Evolutionary conservation across 2,329 filamentous ascomycete genomes (phyloP).

Genomic region (Exserohilum turcica): DNA sequence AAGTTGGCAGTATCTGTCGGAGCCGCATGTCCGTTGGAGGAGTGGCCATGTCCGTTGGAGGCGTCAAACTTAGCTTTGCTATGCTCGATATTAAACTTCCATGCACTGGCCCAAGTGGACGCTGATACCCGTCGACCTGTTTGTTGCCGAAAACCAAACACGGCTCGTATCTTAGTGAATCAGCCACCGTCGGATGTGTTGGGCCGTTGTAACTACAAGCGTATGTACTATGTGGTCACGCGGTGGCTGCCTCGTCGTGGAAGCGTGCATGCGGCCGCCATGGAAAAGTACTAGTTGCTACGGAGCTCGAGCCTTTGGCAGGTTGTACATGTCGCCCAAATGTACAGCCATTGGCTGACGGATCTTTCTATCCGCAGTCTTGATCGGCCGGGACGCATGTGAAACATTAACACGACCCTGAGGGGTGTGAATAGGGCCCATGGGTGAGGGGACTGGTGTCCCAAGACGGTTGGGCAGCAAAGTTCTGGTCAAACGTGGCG

Average conservation of each 20-base stretch:
- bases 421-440: not conserved
- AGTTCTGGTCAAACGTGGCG: not conserved
- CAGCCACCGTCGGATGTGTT: too few species aligned
- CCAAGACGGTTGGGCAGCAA: conserved; percentile 1
- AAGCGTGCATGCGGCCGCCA: not conserved
- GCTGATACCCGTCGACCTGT: too few species aligned
- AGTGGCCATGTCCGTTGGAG: too few species aligned
- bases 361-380: not conserved
- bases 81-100: too few species aligned
- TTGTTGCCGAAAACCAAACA: too few species aligned
- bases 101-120: too few species aligned
- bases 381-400: not conserved
- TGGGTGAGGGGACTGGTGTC: not conserved
- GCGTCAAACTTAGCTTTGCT: too few species aligned
- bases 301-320: not conserved
- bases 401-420: not conserved
- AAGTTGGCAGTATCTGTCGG: too few species aligned
- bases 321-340: not conserved
- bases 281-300: not conserved
- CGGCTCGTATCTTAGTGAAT: too few species aligned
- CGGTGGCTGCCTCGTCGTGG: not conserved
- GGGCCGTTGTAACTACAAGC: too few species aligned
- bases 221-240: not conserved
- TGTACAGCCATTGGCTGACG: not conserved
- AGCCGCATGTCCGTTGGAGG: too few species aligned